phyloP scores from a whole-genome alignment of 176 grass and related monocot genomes.

The Musa itinerans region DNA sequence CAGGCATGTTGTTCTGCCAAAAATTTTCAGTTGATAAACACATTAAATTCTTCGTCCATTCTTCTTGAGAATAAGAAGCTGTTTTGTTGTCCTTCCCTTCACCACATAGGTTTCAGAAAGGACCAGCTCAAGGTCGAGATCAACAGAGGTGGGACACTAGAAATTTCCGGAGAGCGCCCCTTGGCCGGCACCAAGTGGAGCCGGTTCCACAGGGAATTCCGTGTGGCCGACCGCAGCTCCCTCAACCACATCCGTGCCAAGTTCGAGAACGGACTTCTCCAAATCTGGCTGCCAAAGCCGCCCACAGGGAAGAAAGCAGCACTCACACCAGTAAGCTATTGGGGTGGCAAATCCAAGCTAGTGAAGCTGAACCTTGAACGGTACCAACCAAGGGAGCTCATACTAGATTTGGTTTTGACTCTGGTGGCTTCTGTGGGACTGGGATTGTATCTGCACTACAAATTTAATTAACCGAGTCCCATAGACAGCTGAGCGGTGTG shows the following conservation, averaged over 20 bases:
- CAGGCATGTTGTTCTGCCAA: neutral
- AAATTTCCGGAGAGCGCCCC: neutral
- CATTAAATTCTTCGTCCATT: neutral
- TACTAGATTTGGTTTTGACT: neutral
- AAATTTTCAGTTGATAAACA: neutral
- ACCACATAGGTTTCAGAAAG: neutral
- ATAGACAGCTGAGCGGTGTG: too few relatives aligned
- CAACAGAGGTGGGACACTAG: neutral
- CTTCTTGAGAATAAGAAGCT: neutral
- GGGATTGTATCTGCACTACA: neutral
- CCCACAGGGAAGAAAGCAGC: too few relatives aligned
- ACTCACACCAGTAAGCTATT: too few relatives aligned
- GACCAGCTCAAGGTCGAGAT: neutral
- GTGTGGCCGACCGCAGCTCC: neutral
- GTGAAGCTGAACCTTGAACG: neutral
- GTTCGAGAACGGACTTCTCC: neutral
- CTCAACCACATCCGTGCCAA: neutral
- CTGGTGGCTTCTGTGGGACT: neutral
- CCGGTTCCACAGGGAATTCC: neutral
- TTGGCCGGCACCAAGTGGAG: too few relatives aligned
- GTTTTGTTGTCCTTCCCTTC: neutral
- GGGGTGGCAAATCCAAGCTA: neutral
- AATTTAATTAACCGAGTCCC: neutral
- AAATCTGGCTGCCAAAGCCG: neutral
- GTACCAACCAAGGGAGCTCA: neutral